Percentiles rank a stretch among this genome's conserved stretches.
phyloP scores from a whole-genome alignment of 129 eudicot species.

The Daucus carota region DH1_v3.0 NC_030381.2:40086501-40087000 shows the following conservation, averaged over 20 bases:
- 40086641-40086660: not conserved
- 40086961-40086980: not conserved
- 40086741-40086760: not conserved
- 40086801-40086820: not conserved
- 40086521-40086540: not conserved
- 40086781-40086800: not conserved
- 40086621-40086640: not conserved
- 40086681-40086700: not conserved
- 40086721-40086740: not conserved
- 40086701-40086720: not conserved
- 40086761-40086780: not conserved
- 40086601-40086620: not conserved
- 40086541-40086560: not conserved
- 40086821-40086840: not conserved
- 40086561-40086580: not conserved
- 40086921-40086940: not conserved
- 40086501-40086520: not conserved
- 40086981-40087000: not conserved
- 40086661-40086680: not conserved
- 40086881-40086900: not conserved
- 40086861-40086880: not conserved
- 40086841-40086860: not conserved
- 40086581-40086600: not conserved
- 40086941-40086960: not conserved
- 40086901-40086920: not conserved